A percentile compares a stretch with the other conserved stretches of the same genome.
These are phyloP conservation scores for Ceratocystis huliohia DNA, from an alignment of 2,329 filamentous ascomycete species.

Conservation along the genomic window DNA sequence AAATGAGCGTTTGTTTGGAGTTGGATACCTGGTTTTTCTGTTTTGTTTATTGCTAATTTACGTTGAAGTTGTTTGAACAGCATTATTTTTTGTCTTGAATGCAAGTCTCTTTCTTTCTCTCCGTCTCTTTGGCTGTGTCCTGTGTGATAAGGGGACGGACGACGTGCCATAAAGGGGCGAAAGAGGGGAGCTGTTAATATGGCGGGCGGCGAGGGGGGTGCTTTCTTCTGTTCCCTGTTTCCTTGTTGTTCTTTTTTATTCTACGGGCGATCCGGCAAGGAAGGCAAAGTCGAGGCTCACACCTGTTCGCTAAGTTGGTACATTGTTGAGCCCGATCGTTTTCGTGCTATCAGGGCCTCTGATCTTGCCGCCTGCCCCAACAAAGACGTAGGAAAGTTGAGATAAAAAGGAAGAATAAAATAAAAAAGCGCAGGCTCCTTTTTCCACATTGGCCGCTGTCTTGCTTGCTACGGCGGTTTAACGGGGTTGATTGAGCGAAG, in stretches of 20 bases:
- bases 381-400: no score
- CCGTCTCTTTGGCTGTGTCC: not conserved
- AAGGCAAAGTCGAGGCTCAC: not conserved
- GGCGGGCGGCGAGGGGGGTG: not conserved
- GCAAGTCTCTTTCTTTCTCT: not conserved
- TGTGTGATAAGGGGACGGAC: not conserved
- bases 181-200: not conserved
- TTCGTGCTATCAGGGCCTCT: no score
- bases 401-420: no score
- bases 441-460: no score
- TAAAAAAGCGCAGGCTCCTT: no score
- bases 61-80: not conserved
- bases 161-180: not conserved
- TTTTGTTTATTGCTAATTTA: not conserved
- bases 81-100: not conserved
- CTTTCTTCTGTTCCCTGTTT: not conserved
- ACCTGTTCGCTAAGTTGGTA: no score
- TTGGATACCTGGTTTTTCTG: not conserved
- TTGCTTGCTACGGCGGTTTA: not conserved
- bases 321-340: no score
- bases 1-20: slow-evolving; percentile 8
- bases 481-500: not conserved
- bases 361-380: no score
- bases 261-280: slow-evolving; percentile 6
- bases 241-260: not conserved